A percentile compares a stretch with the other conserved stretches of the same genome.
phyloP scores from a whole-genome alignment of 2,329 filamentous ascomycete species.

The Ophiostoma angusticollis region DNA sequence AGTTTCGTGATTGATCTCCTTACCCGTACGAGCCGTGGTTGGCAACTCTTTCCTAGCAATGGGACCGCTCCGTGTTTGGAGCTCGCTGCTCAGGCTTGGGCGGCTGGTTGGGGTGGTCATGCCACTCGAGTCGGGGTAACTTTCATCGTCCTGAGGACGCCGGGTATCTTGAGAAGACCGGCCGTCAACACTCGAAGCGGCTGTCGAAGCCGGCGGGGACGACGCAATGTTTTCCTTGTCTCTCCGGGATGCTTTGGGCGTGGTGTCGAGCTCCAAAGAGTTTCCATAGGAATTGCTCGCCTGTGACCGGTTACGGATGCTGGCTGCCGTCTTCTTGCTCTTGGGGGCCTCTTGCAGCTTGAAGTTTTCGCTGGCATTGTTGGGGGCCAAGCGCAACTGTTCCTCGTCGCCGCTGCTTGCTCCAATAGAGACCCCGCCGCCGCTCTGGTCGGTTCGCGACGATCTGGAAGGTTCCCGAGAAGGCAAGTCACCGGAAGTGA shows the following conservation, averaged over 20 bases:
- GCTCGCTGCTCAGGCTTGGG: constrained; percentile 25
- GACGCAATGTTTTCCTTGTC: constrained; percentile 24
- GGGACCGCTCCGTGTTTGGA: constrained; percentile 34
- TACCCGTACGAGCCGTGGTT: constrained; percentile 30
- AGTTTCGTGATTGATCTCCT: constrained; percentile 12
- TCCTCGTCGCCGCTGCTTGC: constrained; percentile 26
- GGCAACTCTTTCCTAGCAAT: constrained; percentile 55
- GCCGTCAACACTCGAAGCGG: constrained; percentile 25
- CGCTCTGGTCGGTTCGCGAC: constrained; percentile 23
- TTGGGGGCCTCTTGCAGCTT: constrained; percentile 72
- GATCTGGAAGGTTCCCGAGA: constrained; percentile 37
- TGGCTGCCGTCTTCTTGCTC: constrained; percentile 33
- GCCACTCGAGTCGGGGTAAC: constrained; percentile 27
- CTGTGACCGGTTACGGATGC: constrained; percentile 32
- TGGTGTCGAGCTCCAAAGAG: constrained; percentile 21
- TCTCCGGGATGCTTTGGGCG: constrained; percentile 25
- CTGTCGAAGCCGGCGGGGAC: constrained; percentile 7
- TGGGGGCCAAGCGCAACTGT: constrained; percentile 21
- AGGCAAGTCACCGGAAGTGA: constrained; percentile 35
- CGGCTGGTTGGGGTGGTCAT: constrained; percentile 23
- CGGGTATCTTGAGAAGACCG: constrained; percentile 48
- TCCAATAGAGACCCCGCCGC: constrained; percentile 20
- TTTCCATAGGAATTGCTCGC: constrained; percentile 22
- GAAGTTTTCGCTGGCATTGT: constrained; percentile 46
- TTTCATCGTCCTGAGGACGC: constrained; percentile 37